Base-by-base conservation (phyloP, 192 early-diverging fungal genomes). In the Polychytrium aggregatum region DNA sequence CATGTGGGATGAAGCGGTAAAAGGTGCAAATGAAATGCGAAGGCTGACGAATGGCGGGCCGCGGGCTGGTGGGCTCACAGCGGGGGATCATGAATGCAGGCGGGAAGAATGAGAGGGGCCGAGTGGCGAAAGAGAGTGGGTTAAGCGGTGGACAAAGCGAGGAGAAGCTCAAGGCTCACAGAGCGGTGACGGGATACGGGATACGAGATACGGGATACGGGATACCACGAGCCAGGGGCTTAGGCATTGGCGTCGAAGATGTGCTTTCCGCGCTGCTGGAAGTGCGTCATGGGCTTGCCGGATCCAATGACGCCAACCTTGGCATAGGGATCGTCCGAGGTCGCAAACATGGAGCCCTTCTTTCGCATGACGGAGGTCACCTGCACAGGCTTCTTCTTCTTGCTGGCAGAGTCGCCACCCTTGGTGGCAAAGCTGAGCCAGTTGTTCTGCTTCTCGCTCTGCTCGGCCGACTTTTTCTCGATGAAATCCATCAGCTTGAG, bases 281-380 rank as follows among this genome's bases (percentile, higher is more conserved):
- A 87, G 36, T 68, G 56, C 0, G 85, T 86, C 84, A 88, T 86
- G 2, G 81, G 79, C 57, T 72, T 76, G 43, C 84, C 83, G 52
- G 76, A 80, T 17, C 84, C 84, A 46, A 86, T 72, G n/a, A 88
- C 83, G 42, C 85, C 85, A 20, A 88, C 85, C 72, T 79, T 81
- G 67, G 56, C 86, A 64, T 52, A 85, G 59, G 82, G 82, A 60
- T 84, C 84, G 47, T 84, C 84, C 0, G 86, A 84, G 3, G 82
- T 88, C n/a, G 77, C 67, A 64, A 88, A 88, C 33, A 88, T 88
- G 55, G 77, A 81, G 44, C 83, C 81, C 33, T 85, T 73, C 30
- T 81, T 56, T 0, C 71, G 60, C 0, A 63, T 52, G 10, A 53
- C 55, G 17, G 39, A 44, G 6, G 56, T 30, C 47, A 38, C 31